Base-by-base conservation (phyloP, 2,329 filamentous ascomycete genomes). In the Trichoderma guizhouense region DNA sequence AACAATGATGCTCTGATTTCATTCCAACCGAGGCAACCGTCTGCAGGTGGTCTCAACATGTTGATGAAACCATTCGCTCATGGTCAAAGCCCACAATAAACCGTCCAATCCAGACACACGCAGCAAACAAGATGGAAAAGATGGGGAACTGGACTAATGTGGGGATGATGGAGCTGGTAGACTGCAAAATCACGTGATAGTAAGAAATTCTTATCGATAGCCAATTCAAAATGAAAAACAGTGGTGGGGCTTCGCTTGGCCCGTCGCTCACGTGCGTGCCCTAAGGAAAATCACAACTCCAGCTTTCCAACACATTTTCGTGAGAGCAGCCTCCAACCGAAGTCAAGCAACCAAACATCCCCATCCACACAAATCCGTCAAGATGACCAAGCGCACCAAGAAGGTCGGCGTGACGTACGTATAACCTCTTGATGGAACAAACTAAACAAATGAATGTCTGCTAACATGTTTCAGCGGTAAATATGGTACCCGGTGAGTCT, bases 371-470 rank as follows among this genome's bases (percentile, higher is more conserved):
- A 82, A 74, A 78, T 75, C 83, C 83, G 85, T 84, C 89, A 94
- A 91, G 86, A 96, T 96, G 93, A 94, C 93, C 85, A 95, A 96
- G 91, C 91, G 94, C 89, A 97, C 94, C 79, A 97, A 84, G 92
- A 97, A 97, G 93, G 94, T 97, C 91, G 94, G 94, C 86, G 95
- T 98, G 86, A 98, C 95, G 82, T 84, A 81, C 74, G 82, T 84
- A 79, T 76, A 39, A 28, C 24, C 36, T 24, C 34, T 36, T 21
- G 11, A 64, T 21, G 34, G 67, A 73, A 21, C 63, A 7, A 32
- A 62, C 15, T 30, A 18, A 63, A 28, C 9, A 73, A 61, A 51
- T 9, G 58, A 60, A 58, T 51, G 57, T 58, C 73, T 78, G 78
- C 78, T 82, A 80, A 83, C 77, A 30, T 43, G 24, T 72, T 30